Evolutionary conservation across 2,329 filamentous ascomycete genomes (phyloP).

Genomic region (Fusarium sp.): DNA sequence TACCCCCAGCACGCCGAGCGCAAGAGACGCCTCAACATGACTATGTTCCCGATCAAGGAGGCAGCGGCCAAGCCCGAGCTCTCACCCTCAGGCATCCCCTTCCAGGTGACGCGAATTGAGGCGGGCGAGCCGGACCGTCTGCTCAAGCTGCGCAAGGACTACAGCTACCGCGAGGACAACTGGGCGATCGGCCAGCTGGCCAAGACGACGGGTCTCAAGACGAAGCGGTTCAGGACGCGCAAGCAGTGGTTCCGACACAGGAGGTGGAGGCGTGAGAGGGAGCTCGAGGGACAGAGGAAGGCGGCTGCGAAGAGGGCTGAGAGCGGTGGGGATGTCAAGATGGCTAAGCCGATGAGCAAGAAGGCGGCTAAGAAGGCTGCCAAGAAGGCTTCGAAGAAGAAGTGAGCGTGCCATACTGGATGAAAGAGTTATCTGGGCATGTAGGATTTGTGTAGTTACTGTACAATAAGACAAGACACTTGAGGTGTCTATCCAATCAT

Average conservation of each 20-base stretch:
- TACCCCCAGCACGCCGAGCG: conserved; percentile 79
- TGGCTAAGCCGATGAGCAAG: conserved; percentile 50
- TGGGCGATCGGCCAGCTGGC: conserved; percentile 68
- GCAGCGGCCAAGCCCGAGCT: conserved; percentile 53
- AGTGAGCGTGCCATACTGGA: conserved; percentile 31
- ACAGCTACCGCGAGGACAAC: conserved; percentile 71
- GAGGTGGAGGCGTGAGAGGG: conserved; percentile 57
- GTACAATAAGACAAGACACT: conserved; percentile 34
- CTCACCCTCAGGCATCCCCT: conserved; percentile 64
- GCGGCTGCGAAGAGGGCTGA: conserved; percentile 50
- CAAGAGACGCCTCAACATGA: conserved; percentile 80
- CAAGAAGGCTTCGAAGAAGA: conserved; percentile 53
- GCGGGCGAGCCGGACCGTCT: conserved; percentile 59
- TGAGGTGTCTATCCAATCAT: conserved; percentile 3
- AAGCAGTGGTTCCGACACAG: conserved; percentile 61
- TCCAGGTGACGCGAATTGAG: conserved; percentile 56
- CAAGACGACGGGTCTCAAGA: conserved; percentile 62
- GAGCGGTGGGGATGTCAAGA: conserved; percentile 46
- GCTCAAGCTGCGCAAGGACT: conserved; percentile 63
- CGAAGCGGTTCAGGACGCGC: conserved; percentile 63
- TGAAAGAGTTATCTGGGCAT: conserved; percentile 14
- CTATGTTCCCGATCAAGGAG: conserved; percentile 62
- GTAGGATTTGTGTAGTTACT: conserved; percentile 44
- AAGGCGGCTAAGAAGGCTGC: conserved; percentile 52
- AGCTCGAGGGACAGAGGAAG: conserved; percentile 56